Conservation (phyloP, 257 asterid genomes). For the Craterostigma plantagineum region DNA sequence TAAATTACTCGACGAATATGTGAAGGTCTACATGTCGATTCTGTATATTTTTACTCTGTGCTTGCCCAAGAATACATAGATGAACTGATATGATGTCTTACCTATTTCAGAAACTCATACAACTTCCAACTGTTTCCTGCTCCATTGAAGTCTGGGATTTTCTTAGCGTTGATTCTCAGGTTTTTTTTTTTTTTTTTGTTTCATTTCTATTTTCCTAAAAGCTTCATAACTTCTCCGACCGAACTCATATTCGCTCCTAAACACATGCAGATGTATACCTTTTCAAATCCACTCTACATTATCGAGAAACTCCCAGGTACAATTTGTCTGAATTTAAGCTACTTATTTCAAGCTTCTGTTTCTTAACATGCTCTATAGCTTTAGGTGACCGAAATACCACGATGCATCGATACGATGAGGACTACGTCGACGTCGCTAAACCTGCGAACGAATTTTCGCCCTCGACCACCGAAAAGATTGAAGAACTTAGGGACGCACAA, state of each 20-base stretch:
- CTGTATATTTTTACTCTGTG: too few species aligned
- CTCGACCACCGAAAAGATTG: too few species aligned
- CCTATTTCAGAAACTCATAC: conserved; percentile 67
- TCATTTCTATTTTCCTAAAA: conserved; percentile 7
- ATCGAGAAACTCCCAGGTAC: conserved; percentile 42
- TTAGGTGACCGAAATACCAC: too few species aligned
- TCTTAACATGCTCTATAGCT: too few species aligned
- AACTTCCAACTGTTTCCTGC: conserved; percentile 70
- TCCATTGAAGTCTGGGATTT: conserved; percentile 98
- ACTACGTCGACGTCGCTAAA: too few species aligned
- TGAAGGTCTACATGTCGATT: conserved; percentile 36
- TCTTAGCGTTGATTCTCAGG: conserved; percentile 98
- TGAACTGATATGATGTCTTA: conserved; percentile 7
- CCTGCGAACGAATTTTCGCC: too few species aligned
- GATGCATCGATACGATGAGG: too few species aligned
- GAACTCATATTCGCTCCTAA: conserved; percentile 9
- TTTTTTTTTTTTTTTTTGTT: conserved; percentile 18
- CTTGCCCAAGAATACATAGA: background rate
- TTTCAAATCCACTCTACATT: conserved; percentile 71
- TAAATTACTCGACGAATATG: conserved; percentile 69
- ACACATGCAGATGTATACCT: conserved; percentile 63
- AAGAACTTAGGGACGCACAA: too few species aligned
- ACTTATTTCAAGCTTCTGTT: too few species aligned
- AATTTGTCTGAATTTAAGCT: too few species aligned
- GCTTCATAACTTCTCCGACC: conserved; percentile 5